Evolutionary conservation across 148 eudicot species (phyloP), one percentile per base, ranked within the genome.

Genomic region (Heliosperma pusillum): DNA sequence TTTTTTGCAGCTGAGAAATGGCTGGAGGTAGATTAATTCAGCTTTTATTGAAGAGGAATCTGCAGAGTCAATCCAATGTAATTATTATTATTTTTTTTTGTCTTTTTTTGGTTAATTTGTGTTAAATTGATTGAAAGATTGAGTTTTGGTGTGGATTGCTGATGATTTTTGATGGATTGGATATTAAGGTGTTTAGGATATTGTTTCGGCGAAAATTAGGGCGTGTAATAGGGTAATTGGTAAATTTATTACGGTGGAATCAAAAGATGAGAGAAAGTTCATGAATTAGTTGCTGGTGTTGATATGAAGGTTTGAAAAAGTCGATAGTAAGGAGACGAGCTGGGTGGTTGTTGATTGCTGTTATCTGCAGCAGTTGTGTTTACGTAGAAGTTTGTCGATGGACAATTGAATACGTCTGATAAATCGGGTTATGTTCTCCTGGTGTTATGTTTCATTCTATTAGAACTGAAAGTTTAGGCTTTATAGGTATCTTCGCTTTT

Each of bases 11-110:
- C 70, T 79, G 77, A 70, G 63, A 79, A 66, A 90, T 90, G 96
- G 88, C 86, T 73, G 89, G 87, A 77, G 90, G 88, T 76, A 85
- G 91, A 86, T 83, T 87, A 52, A 78, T 89, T 72, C 86, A 86
- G 56, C 88, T 79, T 69, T 83, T 89, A 63, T 74, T 91, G 78
- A 86, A 73, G 75, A 87, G 80, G 81, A 87, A 85, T 29, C 75
- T 86, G 47, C 86, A 80, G 16, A 83, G 85, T 70, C 87, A 83
- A 68, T 85, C 84, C 76, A 70, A 71, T 74, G 93, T 89, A 84
- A 85, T 85, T 10, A 40, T 36, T 53, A n/a, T n/a, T n/a, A n/a
- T 24, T 13, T 65, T n/a, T 2, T 7, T 2, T 15, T n/a, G 44
- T 5, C 0, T n/a, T 63, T 40, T 50, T 7, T 70, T 58, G 19